These are phyloP conservation scores for Hericium rajendrae DNA, from an alignment of 768 basidiomycete genomes.

Conservation along the genomic window DNA sequence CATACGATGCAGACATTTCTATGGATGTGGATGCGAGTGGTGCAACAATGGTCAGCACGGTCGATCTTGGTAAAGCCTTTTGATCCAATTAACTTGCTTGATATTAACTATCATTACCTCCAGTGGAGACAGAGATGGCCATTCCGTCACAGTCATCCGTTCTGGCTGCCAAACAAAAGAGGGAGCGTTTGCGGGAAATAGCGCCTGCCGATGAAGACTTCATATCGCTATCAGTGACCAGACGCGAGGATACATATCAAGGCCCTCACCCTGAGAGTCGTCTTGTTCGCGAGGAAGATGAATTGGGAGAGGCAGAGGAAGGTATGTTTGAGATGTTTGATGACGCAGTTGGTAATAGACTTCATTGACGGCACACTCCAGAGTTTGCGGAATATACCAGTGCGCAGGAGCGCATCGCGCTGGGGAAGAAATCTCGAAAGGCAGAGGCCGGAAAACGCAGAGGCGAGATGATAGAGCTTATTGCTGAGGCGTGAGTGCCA, in stretches of 20 bases:
- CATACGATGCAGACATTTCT: constrained; percentile 42
- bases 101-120: constrained; percentile 1
- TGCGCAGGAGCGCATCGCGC: constrained; percentile 76
- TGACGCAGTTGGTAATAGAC: not conserved
- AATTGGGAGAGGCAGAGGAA: constrained; percentile 81
- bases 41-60: not conserved
- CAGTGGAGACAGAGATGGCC: constrained; percentile 30
- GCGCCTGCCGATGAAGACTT: constrained; percentile 51
- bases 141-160: constrained; percentile 71
- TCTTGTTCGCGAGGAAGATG: constrained; percentile 77
- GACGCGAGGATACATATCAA: constrained; percentile 38
- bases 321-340: constrained; percentile 34
- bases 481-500: constrained; percentile 62
- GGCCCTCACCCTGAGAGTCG: constrained; percentile 84
- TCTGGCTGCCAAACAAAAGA: constrained; percentile 61
- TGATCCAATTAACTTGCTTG: too few relatives aligned
- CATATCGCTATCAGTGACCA: constrained; percentile 66
- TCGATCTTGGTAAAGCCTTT: constrained; percentile 1
- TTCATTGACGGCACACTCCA: constrained; percentile 18
- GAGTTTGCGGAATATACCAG: constrained; percentile 84
- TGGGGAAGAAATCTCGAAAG: constrained; percentile 77
- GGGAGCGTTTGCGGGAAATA: constrained; percentile 53
- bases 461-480: constrained; percentile 70
- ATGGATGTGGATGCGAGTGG: constrained; percentile 29
- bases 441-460: constrained; percentile 55